Conservation (phyloP, 306 rosid genomes). For the Begonia masoniana region DNA sequence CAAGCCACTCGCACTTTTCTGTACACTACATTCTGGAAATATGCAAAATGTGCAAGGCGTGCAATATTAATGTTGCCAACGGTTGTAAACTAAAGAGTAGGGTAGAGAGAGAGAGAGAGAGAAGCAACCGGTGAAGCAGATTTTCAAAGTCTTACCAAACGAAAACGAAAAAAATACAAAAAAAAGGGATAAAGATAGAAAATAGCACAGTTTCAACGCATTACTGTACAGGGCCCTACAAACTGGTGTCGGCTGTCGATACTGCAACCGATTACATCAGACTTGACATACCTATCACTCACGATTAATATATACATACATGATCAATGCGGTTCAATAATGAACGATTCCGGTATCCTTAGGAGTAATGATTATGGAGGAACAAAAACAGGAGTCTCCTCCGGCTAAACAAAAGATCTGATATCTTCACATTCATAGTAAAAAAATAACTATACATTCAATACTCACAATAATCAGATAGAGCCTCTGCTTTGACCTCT, state of each 20-base stretch:
- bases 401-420: no score
- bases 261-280: no score
- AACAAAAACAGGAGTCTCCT: neutral
- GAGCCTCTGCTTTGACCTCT: neutral
- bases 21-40: no score
- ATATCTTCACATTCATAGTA: neutral
- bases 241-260: conserved; percentile 1
- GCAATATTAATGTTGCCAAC: conserved; percentile 7
- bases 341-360: neutral
- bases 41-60: neutral
- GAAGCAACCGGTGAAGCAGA: conserved; percentile 6
- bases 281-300: neutral
- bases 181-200: no score
- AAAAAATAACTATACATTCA: neutral
- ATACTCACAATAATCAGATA: no score
- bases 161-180: neutral
- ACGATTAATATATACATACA: neutral
- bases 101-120: neutral
- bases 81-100: conserved; percentile 4
- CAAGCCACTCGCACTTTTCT: no score
- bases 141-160: conserved; percentile 7
- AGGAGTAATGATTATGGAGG: neutral
- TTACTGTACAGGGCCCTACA: no score
- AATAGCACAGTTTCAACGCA: neutral
- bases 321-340: conserved; percentile 11